phyloP scores from a whole-genome alignment of 345 rosid genomes.

The Tarenaya hassleriana region DNA sequence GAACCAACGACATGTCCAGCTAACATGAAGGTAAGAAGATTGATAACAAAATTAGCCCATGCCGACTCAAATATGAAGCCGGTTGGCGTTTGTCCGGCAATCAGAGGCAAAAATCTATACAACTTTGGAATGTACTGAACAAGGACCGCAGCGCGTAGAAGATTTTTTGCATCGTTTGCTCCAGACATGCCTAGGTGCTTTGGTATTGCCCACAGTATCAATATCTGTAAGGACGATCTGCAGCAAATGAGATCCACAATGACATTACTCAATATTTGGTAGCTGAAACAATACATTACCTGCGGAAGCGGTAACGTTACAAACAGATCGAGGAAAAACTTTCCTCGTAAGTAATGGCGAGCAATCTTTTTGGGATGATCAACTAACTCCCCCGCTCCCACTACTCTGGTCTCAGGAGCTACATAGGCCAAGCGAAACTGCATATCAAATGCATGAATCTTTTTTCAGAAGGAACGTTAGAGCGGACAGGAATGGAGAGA shows the following conservation, averaged over 20 bases:
- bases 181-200: constrained; percentile 30
- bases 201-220: constrained; percentile 48
- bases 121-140: constrained; percentile 69
- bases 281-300: constrained; percentile 36
- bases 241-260: not conserved
- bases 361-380: constrained; percentile 77
- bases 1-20: constrained; percentile 78
- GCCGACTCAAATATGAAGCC: constrained; percentile 87
- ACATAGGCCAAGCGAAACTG: constrained; percentile 88
- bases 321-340: constrained; percentile 52
- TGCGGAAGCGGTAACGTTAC: constrained; percentile 76
- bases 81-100: constrained; percentile 67
- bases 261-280: not conserved
- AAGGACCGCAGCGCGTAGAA: constrained; percentile 53
- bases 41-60: constrained; percentile 76
- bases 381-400: constrained; percentile 87
- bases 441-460: constrained; percentile 11
- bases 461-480: constrained; percentile 16
- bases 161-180: constrained; percentile 63
- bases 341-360: constrained; percentile 46
- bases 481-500: constrained; percentile 2
- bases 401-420: constrained; percentile 72
- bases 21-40: constrained; percentile 68
- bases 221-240: constrained; percentile 41
- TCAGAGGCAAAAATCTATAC: constrained; percentile 58